A percentile compares a stretch with the other conserved stretches of the same genome.
phyloP scores from a whole-genome alignment of 441 rosid genomes.

The Brassica balearica region DNA sequence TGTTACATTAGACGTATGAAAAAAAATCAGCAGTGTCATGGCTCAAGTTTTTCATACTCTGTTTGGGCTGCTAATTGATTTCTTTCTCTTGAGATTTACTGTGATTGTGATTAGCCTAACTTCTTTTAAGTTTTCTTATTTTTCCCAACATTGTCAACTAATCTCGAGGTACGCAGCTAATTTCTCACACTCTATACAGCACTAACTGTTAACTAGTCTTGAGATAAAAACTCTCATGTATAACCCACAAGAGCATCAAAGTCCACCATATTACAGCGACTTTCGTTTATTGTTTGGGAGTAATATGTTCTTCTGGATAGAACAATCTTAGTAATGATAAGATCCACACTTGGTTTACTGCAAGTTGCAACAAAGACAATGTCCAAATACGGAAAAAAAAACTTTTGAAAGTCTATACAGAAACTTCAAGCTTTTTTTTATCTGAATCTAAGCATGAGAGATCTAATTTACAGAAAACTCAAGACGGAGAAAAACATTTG shows the following conservation, averaged over 20 bases:
- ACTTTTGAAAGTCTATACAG: conserved; percentile 39
- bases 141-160: not conserved
- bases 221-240: not conserved
- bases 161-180: not conserved
- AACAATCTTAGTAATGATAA: not conserved
- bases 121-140: not conserved
- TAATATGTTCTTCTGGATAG: not conserved
- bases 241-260: not conserved
- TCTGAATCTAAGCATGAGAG: conserved; percentile 38
- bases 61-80: not conserved
- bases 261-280: not conserved
- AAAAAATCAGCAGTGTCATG: not conserved
- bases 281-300: not conserved
- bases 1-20: conserved; percentile 13
- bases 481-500: conserved; percentile 24
- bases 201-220: not conserved
- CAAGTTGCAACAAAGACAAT: conserved; percentile 18
- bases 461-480: conserved; percentile 44
- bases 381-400: not conserved
- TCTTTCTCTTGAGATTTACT: not conserved
- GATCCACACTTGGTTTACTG: conserved; percentile 8
- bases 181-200: not conserved
- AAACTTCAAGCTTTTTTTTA: conserved; percentile 14
- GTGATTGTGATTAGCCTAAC: not conserved
- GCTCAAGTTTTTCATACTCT: not conserved